Evolutionary conservation across 1,284 basidiomycete genomes (phyloP).

Genomic region (Ustilago hordei): DNA sequence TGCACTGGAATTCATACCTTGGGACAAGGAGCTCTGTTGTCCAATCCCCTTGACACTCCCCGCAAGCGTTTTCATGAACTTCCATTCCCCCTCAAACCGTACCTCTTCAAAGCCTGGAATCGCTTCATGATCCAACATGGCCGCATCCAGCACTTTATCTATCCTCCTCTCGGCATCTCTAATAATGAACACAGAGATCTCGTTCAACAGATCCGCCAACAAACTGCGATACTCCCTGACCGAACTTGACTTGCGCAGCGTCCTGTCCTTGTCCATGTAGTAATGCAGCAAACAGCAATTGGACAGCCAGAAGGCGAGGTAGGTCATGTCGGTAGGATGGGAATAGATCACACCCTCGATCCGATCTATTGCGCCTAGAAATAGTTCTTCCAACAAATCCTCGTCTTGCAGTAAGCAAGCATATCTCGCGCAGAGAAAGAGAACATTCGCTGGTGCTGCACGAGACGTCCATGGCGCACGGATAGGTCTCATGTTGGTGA

Average conservation of each 20-base stretch:
- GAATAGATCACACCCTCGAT: slow-evolving; percentile 89
- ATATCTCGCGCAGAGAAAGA: slow-evolving; percentile 76
- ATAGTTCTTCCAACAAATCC: slow-evolving; percentile 82
- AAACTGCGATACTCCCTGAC: slow-evolving; percentile 51
- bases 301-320: slow-evolving; percentile 92
- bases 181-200: slow-evolving; percentile 93
- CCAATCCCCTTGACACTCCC: slow-evolving; percentile 59
- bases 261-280: slow-evolving; percentile 77
- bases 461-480: slow-evolving; percentile 67
- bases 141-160: slow-evolving; percentile 84
- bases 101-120: slow-evolving; percentile 81
- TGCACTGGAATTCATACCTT: slow-evolving; percentile 33
- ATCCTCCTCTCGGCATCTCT: slow-evolving; percentile 89
- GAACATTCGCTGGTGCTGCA: slow-evolving; percentile 70
- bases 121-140: slow-evolving; percentile 85
- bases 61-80: slow-evolving; percentile 58
- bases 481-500: slow-evolving; percentile 77
- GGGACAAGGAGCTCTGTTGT: slow-evolving; percentile 23
- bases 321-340: slow-evolving; percentile 80
- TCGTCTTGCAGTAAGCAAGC: slow-evolving; percentile 73
- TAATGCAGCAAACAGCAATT: slow-evolving; percentile 90
- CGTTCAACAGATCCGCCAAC: slow-evolving; percentile 79
- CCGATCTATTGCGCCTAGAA: slow-evolving; percentile 87
- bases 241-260: slow-evolving; percentile 32
- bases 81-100: slow-evolving; percentile 95